Conservation (phyloP, 176 grass and related monocot genomes). For the bread wheat (Triticum aestivum) region IWGSC_CS_RefSeq_v2.1 NC_057812.1:77699882-77700381, state of each 20-base stretch:
- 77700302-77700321: too few species aligned
- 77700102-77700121: background rate
- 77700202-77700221: too few species aligned
- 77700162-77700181: background rate
- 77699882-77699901: background rate
- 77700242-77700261: background rate
- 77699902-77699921: background rate
- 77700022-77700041: background rate
- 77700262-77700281: background rate
- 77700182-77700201: background rate
- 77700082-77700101: background rate
- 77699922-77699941: background rate
- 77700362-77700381: too few species aligned
- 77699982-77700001: background rate
- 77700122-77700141: background rate
- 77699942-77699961: background rate
- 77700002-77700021: background rate
- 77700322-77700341: too few species aligned
- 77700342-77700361: too few species aligned
- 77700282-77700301: background rate
- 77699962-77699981: rapidly evolving
- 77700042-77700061: too few species aligned
- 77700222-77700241: background rate
- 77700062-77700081: background rate
- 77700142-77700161: background rate